These are phyloP conservation scores for Diaporthe velutina DNA, from an alignment of 2,329 filamentous ascomycete species.

Conservation along the genomic window DNA sequence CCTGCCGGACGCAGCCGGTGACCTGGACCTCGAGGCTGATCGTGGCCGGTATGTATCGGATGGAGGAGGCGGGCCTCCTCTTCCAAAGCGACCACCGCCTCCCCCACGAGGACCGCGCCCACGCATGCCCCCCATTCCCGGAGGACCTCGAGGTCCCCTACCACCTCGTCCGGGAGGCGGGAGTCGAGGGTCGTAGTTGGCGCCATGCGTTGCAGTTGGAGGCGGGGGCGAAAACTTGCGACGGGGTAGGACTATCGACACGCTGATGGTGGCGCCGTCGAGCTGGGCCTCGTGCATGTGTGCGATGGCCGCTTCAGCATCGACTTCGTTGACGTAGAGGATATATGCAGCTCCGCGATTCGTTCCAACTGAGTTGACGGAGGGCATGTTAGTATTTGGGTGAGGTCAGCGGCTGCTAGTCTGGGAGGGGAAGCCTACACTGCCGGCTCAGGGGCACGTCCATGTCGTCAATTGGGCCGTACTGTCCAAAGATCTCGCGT, in stretches of 20 bases:
- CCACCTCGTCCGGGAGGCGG: conserved; percentile 51
- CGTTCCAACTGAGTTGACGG: conserved; percentile 65
- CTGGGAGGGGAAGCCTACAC: conserved; percentile 67
- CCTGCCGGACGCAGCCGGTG: conserved; percentile 50
- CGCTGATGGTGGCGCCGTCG: conserved; percentile 84
- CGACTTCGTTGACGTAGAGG: conserved; percentile 80
- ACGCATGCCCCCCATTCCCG: conserved; percentile 51
- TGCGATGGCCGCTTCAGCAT: conserved; percentile 89
- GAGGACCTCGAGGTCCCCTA: conserved; percentile 48
- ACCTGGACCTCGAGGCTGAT: conserved; percentile 64
- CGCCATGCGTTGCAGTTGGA: conserved; percentile 75
- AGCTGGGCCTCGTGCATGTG: conserved; percentile 99
- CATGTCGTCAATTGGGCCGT: conserved; percentile 86
- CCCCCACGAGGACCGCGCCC: conserved; percentile 50
- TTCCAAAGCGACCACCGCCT: conserved; percentile 52
- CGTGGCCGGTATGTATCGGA: conserved; percentile 74
- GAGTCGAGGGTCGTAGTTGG: conserved; percentile 69
- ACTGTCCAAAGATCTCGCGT: conserved; percentile 90
- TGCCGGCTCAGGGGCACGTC: conserved; percentile 91
- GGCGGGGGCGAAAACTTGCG: conserved; percentile 86
- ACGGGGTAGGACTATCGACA: conserved; percentile 88
- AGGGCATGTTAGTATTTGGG: background rate
- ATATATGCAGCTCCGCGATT: conserved; percentile 97
- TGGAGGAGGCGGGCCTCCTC: conserved; percentile 46
- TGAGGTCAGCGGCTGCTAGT: background rate